phyloP scores from a whole-genome alignment of 768 basidiomycete genomes.

The Boletus tylopilopsis region DNA sequence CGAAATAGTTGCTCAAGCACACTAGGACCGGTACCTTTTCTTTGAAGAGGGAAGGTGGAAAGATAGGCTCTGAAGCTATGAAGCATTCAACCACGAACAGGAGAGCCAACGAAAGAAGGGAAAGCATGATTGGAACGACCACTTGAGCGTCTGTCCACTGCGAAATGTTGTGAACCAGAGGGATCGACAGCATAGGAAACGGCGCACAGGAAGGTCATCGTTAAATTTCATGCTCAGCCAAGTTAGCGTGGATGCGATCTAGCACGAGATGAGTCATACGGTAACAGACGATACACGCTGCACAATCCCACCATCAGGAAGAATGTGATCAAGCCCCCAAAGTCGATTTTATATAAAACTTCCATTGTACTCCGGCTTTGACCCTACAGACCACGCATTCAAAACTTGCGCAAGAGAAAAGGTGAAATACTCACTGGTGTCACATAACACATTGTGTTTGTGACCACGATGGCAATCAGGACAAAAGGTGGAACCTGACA shows the following conservation, averaged over 20 bases:
- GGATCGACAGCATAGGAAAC: no score
- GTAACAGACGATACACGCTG: not conserved
- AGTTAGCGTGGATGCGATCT: slow-evolving; percentile 10
- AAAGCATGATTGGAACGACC: slow-evolving; percentile 4
- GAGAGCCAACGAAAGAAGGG: slow-evolving; percentile 6
- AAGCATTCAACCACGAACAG: slow-evolving; percentile 4
- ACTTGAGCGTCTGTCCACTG: slow-evolving; percentile 12
- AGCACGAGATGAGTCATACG: not conserved
- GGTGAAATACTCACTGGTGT: slow-evolving; percentile 4
- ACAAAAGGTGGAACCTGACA: slow-evolving; percentile 9
- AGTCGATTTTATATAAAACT: slow-evolving; percentile 10
- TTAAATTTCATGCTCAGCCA: slow-evolving; percentile 17
- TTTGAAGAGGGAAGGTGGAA: slow-evolving; percentile 7
- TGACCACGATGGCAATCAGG: not conserved
- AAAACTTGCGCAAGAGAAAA: not conserved
- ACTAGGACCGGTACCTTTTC: slow-evolving; percentile 8
- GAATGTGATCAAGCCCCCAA: slow-evolving; percentile 8
- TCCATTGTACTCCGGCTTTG: slow-evolving; percentile 7
- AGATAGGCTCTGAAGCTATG: slow-evolving; percentile 8
- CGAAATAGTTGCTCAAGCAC: slow-evolving; percentile 6
- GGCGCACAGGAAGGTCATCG: slow-evolving; percentile 10
- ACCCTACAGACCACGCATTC: not conserved
- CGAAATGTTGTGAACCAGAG: not conserved
- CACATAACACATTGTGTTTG: slow-evolving; percentile 4
- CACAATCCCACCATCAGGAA: slow-evolving; percentile 1